Percentiles rank a stretch among this genome's conserved stretches.
phyloP scores from a whole-genome alignment of 805 yeast species.

The Suhomyces sp. region DNA sequence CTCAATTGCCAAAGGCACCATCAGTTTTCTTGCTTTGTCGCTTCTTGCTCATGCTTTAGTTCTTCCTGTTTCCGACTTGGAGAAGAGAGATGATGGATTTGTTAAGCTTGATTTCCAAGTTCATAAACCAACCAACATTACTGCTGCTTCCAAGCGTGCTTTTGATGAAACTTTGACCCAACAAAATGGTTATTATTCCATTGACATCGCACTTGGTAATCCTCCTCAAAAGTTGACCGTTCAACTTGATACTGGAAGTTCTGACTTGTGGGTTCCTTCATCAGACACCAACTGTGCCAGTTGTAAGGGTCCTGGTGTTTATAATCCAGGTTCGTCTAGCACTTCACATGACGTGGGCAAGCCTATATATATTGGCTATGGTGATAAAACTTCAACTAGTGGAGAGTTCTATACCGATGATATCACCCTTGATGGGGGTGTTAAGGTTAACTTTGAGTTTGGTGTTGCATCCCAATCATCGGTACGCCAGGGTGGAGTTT shows the following conservation, averaged over 20 bases:
- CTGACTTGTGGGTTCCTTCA: slow-evolving; percentile 11
- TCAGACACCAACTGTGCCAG: background rate
- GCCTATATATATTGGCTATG: slow-evolving; percentile 6
- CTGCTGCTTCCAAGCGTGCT: background rate
- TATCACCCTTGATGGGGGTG: slow-evolving; percentile 3
- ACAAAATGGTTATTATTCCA: slow-evolving; percentile 5
- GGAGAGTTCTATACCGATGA: slow-evolving; percentile 6
- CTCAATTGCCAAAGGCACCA: background rate
- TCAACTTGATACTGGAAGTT: slow-evolving; percentile 14
- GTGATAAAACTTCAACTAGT: background rate
- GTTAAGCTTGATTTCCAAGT: slow-evolving; percentile 1
- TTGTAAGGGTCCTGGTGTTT: slow-evolving; percentile 1
- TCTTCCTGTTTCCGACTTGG: slow-evolving; percentile 1
- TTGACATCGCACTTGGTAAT: slow-evolving; percentile 10
- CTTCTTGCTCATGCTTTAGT: background rate
- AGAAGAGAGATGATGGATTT: background rate
- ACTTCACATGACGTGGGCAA: slow-evolving; percentile 5
- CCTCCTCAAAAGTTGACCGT: slow-evolving; percentile 9
- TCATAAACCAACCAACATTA: background rate
- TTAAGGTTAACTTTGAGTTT: slow-evolving; percentile 6
- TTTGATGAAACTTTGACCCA: background rate
- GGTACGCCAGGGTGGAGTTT: slow-evolving; percentile 12
- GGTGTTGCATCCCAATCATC: slow-evolving; percentile 8
- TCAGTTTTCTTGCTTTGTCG: background rate
- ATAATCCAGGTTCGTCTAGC: slow-evolving; percentile 9